Conservation (phyloP, 768 basidiomycete species). For the Crucibulum laeve region DNA sequence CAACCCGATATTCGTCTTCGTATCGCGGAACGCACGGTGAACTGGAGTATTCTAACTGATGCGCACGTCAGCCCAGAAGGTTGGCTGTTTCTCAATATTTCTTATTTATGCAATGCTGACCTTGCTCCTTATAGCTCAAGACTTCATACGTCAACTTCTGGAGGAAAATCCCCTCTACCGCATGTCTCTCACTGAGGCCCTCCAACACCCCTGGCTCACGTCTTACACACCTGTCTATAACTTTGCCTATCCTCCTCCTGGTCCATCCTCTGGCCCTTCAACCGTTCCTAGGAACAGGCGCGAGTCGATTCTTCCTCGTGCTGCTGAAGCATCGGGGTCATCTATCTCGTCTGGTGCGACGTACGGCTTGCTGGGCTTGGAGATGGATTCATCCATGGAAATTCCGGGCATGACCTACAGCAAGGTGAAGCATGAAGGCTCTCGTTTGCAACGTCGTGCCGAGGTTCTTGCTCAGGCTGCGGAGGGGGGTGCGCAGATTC, state of each 20-base stretch:
- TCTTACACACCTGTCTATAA: conserved; percentile 25
- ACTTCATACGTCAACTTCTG: conserved; percentile 69
- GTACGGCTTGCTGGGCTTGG: background rate
- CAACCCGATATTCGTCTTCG: conserved; percentile 56
- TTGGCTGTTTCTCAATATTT: conserved; percentile 22
- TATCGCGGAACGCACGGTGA: conserved; percentile 53
- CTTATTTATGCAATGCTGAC: background rate
- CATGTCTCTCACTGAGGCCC: conserved; percentile 68
- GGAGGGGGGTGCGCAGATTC: background rate
- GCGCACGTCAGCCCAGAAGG: conserved; percentile 40
- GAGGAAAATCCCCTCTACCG: conserved; percentile 57
- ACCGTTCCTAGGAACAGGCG: too few relatives aligned
- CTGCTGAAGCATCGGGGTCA: too few relatives aligned
- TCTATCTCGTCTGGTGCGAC: conserved; percentile 7
- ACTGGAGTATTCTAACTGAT: conserved; percentile 49
- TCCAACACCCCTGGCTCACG: conserved; percentile 74
- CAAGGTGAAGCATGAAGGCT: background rate
- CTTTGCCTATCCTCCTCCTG: background rate
- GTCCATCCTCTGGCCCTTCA: too few relatives aligned
- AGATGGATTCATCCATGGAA: background rate
- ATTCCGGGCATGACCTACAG: background rate
- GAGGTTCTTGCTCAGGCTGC: background rate
- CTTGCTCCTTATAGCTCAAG: conserved; percentile 36
- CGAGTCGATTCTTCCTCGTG: too few relatives aligned
- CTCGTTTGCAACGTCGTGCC: background rate